Evolutionary conservation across 768 basidiomycete species (phyloP).

Genomic region (Podaxis carcinomalis): DNA sequence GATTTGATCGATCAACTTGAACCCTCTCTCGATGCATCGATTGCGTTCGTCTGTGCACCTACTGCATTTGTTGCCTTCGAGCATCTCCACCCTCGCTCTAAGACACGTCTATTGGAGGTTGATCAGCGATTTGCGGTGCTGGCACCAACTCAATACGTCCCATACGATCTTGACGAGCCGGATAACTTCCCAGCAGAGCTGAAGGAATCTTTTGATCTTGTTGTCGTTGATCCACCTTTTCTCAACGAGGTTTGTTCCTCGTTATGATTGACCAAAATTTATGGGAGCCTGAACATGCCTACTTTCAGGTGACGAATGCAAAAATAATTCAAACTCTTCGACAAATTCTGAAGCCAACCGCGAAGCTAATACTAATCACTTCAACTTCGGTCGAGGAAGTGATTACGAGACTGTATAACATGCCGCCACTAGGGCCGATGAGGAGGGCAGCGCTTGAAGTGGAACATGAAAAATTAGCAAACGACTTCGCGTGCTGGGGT

Average conservation of each 20-base stretch:
- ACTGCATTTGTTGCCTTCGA: constrained; percentile 47
- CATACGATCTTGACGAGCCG: constrained; percentile 41
- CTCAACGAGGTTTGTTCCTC: constrained; percentile 35
- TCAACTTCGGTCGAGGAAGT: constrained; percentile 33
- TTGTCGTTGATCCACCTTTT: constrained; percentile 42
- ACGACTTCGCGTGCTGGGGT: constrained; percentile 42
- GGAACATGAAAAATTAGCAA: constrained; percentile 33
- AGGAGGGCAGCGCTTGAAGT: constrained; percentile 28
- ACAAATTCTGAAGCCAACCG: constrained; percentile 35
- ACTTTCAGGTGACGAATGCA: constrained; percentile 32
- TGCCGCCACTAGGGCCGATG: constrained; percentile 35
- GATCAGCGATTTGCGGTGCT: constrained; percentile 39
- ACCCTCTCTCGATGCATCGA: constrained; percentile 26
- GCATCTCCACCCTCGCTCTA: constrained; percentile 27
- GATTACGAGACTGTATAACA: constrained; percentile 29
- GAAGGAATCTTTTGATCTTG: constrained; percentile 31
- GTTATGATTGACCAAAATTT: neutral
- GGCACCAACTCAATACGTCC: constrained; percentile 33
- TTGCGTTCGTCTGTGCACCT: constrained; percentile 44
- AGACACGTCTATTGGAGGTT: constrained; percentile 34
- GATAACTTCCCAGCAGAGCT: constrained; percentile 31
- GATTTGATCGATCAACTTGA: constrained; percentile 24
- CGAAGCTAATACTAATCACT: constrained; percentile 35
- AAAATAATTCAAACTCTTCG: constrained; percentile 33
- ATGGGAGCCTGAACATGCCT: neutral